phyloP scores from a whole-genome alignment of 2,329 filamentous ascomycete species.

The Fusarium sp. region DNA sequence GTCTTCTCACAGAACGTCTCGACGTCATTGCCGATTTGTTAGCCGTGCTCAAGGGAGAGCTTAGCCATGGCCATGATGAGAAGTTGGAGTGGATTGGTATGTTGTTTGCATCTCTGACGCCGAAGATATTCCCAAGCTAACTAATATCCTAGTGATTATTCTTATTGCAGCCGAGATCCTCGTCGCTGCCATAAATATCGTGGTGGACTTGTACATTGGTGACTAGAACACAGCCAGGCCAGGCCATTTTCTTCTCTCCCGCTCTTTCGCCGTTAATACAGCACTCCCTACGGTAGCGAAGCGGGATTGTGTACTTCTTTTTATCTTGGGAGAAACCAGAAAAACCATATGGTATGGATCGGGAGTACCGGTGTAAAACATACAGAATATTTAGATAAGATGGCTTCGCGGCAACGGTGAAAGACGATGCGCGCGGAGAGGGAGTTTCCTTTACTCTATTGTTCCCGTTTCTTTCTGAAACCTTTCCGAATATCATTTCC shows the following conservation, averaged over 20 bases:
- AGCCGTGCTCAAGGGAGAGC: conserved; percentile 91
- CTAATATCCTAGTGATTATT: conserved; percentile 73
- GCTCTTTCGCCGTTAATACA: conserved; percentile 5
- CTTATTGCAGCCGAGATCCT: conserved; percentile 95
- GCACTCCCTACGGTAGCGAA: conserved; percentile 5
- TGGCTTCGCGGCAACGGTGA: conserved; percentile 35
- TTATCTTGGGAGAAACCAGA: conserved; percentile 4
- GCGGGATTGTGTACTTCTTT: conserved; percentile 18
- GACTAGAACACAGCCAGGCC: conserved; percentile 36
- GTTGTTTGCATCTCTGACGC: conserved; percentile 46
- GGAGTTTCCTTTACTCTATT: conserved; percentile 11
- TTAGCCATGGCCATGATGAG: conserved; percentile 91
- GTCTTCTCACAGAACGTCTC: conserved; percentile 84
- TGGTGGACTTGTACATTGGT: conserved; percentile 83
- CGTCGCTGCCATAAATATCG: conserved; percentile 90
- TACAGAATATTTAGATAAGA: conserved; percentile 38
- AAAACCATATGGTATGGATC: conserved; percentile 6
- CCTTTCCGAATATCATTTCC: conserved; percentile 23
- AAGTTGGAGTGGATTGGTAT: conserved; percentile 88
- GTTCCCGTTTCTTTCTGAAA: conserved; percentile 7
- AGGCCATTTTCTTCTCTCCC: background rate
- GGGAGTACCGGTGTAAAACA: conserved; percentile 29
- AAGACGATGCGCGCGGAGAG: conserved; percentile 20
- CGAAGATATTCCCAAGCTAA: conserved; percentile 5
- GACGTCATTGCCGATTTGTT: conserved; percentile 89